Evolutionary conservation across 148 eudicot species (phyloP), one percentile per base, ranked within the genome.

Genomic region (Diospyros kaki): DNA sequence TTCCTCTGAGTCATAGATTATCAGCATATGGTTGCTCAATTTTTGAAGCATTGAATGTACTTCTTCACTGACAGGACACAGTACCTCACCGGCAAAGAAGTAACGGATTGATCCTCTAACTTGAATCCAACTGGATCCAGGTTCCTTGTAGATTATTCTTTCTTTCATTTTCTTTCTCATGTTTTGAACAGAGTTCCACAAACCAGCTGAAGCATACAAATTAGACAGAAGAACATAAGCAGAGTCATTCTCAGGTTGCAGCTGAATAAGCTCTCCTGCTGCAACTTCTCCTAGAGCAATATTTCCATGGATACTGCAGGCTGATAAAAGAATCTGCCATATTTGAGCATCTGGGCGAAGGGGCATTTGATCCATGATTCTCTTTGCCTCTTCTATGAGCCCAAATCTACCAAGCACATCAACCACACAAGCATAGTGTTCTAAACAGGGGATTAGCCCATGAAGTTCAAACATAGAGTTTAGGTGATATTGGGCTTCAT

Each of bases 161-260:
- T 80, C 75, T 69, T 82, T 88, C 89, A 84, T 84, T 72, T 86
- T 86, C 79, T 68, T 82, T 76, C 91, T 80, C 60, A 84, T 11
- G 42, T 72, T 75, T 71, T 88, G 71, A 42, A 79, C 86, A 61
- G 72, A 77, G 66, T 79, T 85, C 91, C 89, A 86, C 63, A 81
- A 73, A 9, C 83, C 73, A 44, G 86, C 81, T 45, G 70, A 81
- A 48, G 89, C 89, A 71, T 86, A 84, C 68, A 88, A 78, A 75
- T 79, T 84, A 43, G 87, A 77, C 46, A 88, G 74, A 77, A 88
- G 88, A 79, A 86, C 68, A 72, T 81, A 84, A 7, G 86, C 89
- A 13, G 91, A 88, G 56, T 88, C 91, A 77, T 86, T 88, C 54
- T 81, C 81, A 69, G 89, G 91, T 78, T 88, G 86, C 76, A 88